These are phyloP conservation scores for Aegilops longissima DNA, from an alignment of 176 grass and related monocot species.

Conservation along the genomic window DNA sequence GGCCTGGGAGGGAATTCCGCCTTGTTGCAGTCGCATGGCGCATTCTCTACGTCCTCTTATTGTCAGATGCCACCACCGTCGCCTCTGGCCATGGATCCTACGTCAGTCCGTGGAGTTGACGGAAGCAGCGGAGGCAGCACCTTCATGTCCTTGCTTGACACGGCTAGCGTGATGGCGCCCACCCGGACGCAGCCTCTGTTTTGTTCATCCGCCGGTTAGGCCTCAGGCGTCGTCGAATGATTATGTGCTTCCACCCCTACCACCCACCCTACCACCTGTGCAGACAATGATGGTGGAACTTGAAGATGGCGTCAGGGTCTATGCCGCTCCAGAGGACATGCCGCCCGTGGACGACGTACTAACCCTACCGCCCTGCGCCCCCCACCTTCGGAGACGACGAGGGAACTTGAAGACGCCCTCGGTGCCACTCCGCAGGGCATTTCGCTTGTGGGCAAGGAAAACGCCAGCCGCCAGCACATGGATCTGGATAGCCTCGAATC, in stretches of 20 bases:
- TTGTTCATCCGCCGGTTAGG: neutral
- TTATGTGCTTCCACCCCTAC: neutral
- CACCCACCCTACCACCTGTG: neutral
- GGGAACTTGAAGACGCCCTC: neutral
- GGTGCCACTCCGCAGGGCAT: neutral
- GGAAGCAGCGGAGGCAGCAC: neutral
- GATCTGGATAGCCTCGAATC: neutral
- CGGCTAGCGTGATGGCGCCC: neutral
- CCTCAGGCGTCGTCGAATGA: neutral
- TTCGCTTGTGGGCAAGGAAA: neutral
- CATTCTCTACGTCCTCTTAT: neutral
- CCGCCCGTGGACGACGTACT: too few species aligned
- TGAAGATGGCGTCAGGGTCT: too few species aligned
- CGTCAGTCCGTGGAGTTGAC: neutral
- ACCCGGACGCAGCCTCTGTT: neutral
- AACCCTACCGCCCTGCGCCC: neutral
- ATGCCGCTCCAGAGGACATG: too few species aligned
- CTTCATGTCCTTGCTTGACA: neutral
- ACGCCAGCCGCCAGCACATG: too few species aligned
- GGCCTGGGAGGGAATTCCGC: neutral
- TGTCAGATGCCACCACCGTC: neutral
- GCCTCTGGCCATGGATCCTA: neutral
- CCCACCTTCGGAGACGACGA: neutral
- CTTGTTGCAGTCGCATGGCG: neutral
- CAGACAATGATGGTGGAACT: too few species aligned